These are phyloP conservation scores for Coniochaeta pulveracea DNA, from an alignment of 2,329 filamentous ascomycete species.

Conservation along the genomic window DNA sequence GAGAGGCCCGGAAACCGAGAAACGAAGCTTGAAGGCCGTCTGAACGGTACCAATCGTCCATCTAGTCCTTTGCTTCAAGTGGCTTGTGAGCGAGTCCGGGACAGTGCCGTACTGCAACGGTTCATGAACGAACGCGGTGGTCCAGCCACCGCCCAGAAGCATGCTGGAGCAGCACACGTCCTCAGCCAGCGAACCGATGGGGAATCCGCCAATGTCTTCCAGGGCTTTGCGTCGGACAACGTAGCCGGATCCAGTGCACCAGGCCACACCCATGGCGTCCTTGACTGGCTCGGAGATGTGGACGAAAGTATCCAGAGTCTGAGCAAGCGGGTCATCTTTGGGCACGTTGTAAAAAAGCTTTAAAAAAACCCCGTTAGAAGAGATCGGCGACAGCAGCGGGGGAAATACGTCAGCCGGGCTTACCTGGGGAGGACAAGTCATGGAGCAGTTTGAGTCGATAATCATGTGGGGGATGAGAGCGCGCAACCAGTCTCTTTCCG, in stretches of 20 bases:
- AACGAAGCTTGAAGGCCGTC: slow-evolving; percentile 47
- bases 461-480: slow-evolving; percentile 47
- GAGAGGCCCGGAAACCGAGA: slow-evolving; percentile 42
- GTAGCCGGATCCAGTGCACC: slow-evolving; percentile 55
- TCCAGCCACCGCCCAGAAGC: slow-evolving; percentile 50
- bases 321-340: slow-evolving; percentile 42
- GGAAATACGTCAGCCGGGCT: not conserved
- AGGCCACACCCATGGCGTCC: slow-evolving; percentile 42
- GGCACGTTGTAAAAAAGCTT: slow-evolving; percentile 52
- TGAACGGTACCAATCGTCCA: slow-evolving; percentile 47
- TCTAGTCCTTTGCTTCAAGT: slow-evolving; percentile 45
- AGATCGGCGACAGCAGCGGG: slow-evolving; percentile 1
- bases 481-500: slow-evolving; percentile 47
- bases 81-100: slow-evolving; percentile 41
- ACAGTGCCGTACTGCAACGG: slow-evolving; percentile 48
- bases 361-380: no score
- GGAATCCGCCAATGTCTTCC: slow-evolving; percentile 50
- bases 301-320: slow-evolving; percentile 47
- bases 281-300: slow-evolving; percentile 39
- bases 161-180: slow-evolving; percentile 48
- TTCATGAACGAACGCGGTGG: slow-evolving; percentile 48
- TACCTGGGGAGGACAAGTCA: slow-evolving; percentile 45
- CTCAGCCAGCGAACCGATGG: slow-evolving; percentile 46
- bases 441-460: slow-evolving; percentile 42
- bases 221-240: slow-evolving; percentile 46